Base-by-base conservation (phyloP, 1,284 basidiomycete species). In the Irpex sp. region DNA sequence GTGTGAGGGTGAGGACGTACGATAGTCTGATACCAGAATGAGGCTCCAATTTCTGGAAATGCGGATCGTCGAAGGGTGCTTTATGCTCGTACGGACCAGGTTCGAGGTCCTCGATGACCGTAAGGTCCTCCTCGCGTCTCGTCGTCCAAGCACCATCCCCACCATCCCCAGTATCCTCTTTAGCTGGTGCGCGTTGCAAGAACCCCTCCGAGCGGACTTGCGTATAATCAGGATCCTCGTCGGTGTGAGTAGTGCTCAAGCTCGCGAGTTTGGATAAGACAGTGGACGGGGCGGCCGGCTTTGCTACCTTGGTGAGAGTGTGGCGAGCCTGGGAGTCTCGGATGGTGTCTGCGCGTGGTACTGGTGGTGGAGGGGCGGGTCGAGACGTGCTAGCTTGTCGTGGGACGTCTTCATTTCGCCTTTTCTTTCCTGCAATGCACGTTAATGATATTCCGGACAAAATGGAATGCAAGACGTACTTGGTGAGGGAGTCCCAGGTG, bases 21-120 rank as follows among this genome's bases (percentile, higher is more conserved):
- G 77, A 81, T n/a, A 98, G 80, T 51, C 89, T 82, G 59, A 97
- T 95, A 2, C 88, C 86, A 39, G 94, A 95, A 76, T 96, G 92
- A 0, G 95, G 95, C 71, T 98, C 95, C 1, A 94, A 70, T 59
- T 78, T 81, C 62, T 88, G 79, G 72, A 95, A 97, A 21, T 80
- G 66, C 0, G 90, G 90, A 72, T 95, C 93, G 59, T 88, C 85
- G 36, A 77, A 76, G 0, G 84, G 82, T 1, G 89, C 75, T 19
- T 79, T 84, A 70, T 90, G 89, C 54, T 93, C 86, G 46, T 79
- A 79, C 3, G 95, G 94, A 0, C 95, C 95, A 49, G 86, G 78
- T 63, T 84, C 75, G 3, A 98, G 80, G 13, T 90, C 83, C 67
- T 95, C 89, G 6, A 94, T 75, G 15, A 97, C 74, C 0, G 85